Conservation (phyloP, 2,329 filamentous ascomycete species). For the Fusarium clavum region DNA sequence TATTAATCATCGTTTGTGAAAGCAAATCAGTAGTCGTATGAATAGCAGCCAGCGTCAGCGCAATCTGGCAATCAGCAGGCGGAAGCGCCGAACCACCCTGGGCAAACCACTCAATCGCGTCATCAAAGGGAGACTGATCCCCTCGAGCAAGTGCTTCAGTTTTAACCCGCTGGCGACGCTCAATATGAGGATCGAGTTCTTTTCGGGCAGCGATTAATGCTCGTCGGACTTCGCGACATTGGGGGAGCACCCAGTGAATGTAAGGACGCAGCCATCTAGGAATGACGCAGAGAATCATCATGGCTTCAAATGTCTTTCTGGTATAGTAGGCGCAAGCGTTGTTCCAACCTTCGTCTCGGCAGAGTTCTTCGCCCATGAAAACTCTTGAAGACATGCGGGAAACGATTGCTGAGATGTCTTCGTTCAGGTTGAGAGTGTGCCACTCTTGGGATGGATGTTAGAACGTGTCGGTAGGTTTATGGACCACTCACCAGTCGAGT, state of each 20-base stretch:
- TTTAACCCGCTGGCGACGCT: conserved; percentile 50
- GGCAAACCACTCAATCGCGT: conserved; percentile 67
- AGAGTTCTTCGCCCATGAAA: conserved; percentile 52
- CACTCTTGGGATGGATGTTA: neutral
- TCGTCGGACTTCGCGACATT: conserved; percentile 48
- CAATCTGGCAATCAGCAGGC: conserved; percentile 26
- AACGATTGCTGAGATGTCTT: neutral
- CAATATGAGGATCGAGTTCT: neutral
- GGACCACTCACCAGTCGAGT: neutral
- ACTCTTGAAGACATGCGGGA: conserved; percentile 9
- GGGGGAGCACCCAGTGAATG: conserved; percentile 57
- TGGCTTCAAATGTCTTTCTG: conserved; percentile 51
- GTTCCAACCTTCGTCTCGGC: conserved; percentile 60
- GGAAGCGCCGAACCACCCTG: conserved; percentile 51
- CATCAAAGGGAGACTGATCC: conserved; percentile 32
- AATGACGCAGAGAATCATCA: conserved; percentile 50
- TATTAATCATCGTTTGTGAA: conserved; percentile 27
- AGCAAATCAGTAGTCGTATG: conserved; percentile 61
- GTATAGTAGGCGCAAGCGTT: conserved; percentile 59
- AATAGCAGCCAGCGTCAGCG: conserved; percentile 60
- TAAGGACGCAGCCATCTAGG: conserved; percentile 60
- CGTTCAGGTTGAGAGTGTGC: neutral
- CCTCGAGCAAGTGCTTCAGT: neutral
- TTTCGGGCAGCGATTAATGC: conserved; percentile 43
- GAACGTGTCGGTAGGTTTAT: too few relatives aligned